phyloP scores from a whole-genome alignment of 2,329 filamentous ascomycete genomes.

The Ascochyta fabae region DNA sequence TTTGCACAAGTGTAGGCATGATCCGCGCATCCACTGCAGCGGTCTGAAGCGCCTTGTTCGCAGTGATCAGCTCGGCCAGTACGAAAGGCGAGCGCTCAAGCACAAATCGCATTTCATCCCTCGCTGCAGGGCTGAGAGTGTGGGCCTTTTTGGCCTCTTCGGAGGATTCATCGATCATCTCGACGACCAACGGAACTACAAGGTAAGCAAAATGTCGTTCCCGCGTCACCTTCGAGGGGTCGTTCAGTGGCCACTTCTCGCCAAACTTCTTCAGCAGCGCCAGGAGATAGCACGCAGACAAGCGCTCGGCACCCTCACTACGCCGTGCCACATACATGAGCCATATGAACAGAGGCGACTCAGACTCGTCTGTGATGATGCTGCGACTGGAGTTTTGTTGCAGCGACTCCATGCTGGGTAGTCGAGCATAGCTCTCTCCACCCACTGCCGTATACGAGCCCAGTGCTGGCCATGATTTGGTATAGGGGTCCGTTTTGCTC shows the following conservation, averaged over 20 bases:
- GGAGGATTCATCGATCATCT: constrained; percentile 52
- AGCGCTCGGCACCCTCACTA: constrained; percentile 49
- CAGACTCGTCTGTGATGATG: constrained; percentile 51
- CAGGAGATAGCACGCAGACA: constrained; percentile 52
- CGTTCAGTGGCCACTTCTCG: constrained; percentile 46
- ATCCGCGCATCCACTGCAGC: constrained; percentile 76
- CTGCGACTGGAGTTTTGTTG: constrained; percentile 36
- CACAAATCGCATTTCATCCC: constrained; percentile 38
- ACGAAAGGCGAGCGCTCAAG: constrained; percentile 71
- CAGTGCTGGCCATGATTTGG: constrained; percentile 53
- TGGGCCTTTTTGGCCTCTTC: constrained; percentile 34
- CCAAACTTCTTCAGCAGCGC: constrained; percentile 46
- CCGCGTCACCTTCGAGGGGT: constrained; percentile 46
- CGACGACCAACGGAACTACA: constrained; percentile 56
- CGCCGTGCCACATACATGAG: constrained; percentile 54
- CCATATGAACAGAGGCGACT: constrained; percentile 57
- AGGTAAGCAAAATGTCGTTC: constrained; percentile 54
- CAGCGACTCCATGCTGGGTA: constrained; percentile 44
- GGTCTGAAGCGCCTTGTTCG: constrained; percentile 80
- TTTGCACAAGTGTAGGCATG: constrained; percentile 66
- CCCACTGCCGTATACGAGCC: constrained; percentile 39
- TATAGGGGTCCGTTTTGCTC: constrained; percentile 49
- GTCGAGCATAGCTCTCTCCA: constrained; percentile 39
- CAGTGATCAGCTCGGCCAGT: constrained; percentile 78
- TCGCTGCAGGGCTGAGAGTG: constrained; percentile 55